Evolutionary conservation across 441 rosid species (phyloP).

Genomic region (Jatropha podagrica): DNA sequence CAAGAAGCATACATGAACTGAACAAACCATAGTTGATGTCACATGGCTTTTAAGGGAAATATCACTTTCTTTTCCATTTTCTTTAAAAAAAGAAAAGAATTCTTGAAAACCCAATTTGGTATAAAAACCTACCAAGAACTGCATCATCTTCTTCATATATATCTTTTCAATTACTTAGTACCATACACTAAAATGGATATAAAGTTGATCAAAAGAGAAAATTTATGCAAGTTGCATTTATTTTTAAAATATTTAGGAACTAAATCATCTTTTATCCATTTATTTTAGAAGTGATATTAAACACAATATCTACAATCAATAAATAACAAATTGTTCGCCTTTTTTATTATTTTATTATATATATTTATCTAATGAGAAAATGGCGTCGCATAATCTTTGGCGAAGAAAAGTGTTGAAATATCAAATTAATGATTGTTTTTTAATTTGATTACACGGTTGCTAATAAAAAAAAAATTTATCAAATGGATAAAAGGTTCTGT

Average conservation of each 20-base stretch:
- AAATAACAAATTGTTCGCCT: neutral
- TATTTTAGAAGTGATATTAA: constrained; percentile 5
- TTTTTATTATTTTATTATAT: neutral
- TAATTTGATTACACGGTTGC: too few species aligned
- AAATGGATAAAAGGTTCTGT: constrained; percentile 14
- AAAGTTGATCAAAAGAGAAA: constrained; percentile 10
- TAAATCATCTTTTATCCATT: constrained; percentile 11
- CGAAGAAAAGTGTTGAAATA: too few species aligned
- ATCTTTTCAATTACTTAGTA: neutral
- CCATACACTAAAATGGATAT: constrained; percentile 13
- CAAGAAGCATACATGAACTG: constrained; percentile 15
- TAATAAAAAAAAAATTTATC: too few species aligned
- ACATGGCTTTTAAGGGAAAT: constrained; percentile 10
- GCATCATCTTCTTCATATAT: neutral
- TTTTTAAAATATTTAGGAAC: constrained; percentile 3
- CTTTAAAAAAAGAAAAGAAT: neutral
- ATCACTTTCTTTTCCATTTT: neutral
- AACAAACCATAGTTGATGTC: constrained; percentile 21
- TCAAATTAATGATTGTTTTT: too few species aligned
- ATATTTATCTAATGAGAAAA: constrained; percentile 6
- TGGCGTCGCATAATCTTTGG: too few species aligned
- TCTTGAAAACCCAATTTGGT: constrained; percentile 14
- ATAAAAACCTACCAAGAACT: constrained; percentile 16
- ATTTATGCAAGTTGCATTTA: neutral
- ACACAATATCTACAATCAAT: constrained; percentile 1